Base-by-base conservation (phyloP, 305 asterid genomes). In the Fraxinus angustifolia region DNA sequence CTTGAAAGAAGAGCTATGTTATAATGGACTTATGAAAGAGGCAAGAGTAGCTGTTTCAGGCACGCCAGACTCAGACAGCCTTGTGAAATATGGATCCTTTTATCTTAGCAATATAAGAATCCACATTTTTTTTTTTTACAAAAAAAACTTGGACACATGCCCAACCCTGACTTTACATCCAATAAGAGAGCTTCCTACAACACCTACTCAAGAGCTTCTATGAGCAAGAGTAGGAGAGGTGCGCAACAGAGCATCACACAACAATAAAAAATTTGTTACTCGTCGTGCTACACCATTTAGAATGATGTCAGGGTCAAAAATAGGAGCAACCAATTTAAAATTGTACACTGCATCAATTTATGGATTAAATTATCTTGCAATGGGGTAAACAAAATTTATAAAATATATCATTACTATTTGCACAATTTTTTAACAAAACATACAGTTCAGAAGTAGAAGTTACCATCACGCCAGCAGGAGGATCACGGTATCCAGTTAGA, bases 381-480 rank as follows among this genome's bases (percentile, higher is more conserved):
- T 1, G 3, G 8, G 35, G 23, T 28, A 48, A 50, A n/a, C 21
- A 50, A 16, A 50, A 48, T 3, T 16, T 75, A 42, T 2, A 7
- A 17, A 23, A 78, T 6, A 10, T 12, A 21, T 16, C 38, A 65
- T 50, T 10, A 67, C 48, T 26, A 10, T 14, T 76, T 10, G 71
- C 1, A 17, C 65, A 30, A 11, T 67, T 17, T 62, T 60, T 19
- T 21, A 21, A 10, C 17, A 58, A 65, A 79, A 72, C n/a, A 33
- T 42, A 77, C 6, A 76, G 28, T 0, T 75, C 2, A 58, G 56
- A 83, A 38, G 58, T 73, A 81, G 45, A 79, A 83, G 85, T 87
- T 89, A 93, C 97, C 80, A 87, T 60, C 73, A 93, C 88, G 17
- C 98, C 98, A 82, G 97, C 97, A 81, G 98, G 98, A 75, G 98